These are phyloP conservation scores for Entomortierella lignicola DNA, from an alignment of 192 early-diverging fungal species.

Conservation along the genomic window DNA sequence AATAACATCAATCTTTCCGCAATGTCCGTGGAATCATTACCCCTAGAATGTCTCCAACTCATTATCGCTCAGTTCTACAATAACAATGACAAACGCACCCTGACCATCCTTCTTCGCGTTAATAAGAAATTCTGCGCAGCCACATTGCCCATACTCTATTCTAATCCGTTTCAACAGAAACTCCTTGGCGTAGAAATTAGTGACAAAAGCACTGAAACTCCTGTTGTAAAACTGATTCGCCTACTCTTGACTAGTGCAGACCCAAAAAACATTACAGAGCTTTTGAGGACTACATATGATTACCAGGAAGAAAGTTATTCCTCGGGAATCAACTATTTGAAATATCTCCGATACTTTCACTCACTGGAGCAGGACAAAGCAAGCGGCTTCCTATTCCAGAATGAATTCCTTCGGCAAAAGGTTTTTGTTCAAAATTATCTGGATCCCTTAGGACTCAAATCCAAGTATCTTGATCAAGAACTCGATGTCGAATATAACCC, in stretches of 20 bases:
- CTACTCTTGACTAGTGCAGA: slow-evolving; percentile 5
- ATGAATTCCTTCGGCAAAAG: background rate
- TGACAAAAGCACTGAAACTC: background rate
- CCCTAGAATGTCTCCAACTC: slow-evolving; percentile 19
- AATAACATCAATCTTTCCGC: background rate
- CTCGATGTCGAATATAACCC: slow-evolving; percentile 19
- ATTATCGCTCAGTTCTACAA: slow-evolving; percentile 8
- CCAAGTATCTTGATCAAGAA: background rate
- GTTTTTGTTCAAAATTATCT: no score
- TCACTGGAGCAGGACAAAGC: background rate
- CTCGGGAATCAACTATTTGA: slow-evolving; percentile 27
- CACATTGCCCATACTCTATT: slow-evolving; percentile 24
- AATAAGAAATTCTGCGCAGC: slow-evolving; percentile 10
- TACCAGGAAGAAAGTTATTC: background rate
- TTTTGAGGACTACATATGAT: slow-evolving; percentile 1
- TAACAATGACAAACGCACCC: slow-evolving; percentile 2
- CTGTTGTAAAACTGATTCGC: background rate
- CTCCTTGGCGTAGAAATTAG: no score
- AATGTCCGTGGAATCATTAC: slow-evolving; percentile 12
- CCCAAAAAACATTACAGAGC: background rate
- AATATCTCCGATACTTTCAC: slow-evolving; percentile 13
- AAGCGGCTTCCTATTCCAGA: background rate
- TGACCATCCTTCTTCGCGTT: slow-evolving; percentile 5
- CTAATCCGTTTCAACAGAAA: slow-evolving; percentile 7
- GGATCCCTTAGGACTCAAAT: background rate